Base-by-base conservation (phyloP, 805 yeast species). In the Debaryomyces maramus region DNA sequence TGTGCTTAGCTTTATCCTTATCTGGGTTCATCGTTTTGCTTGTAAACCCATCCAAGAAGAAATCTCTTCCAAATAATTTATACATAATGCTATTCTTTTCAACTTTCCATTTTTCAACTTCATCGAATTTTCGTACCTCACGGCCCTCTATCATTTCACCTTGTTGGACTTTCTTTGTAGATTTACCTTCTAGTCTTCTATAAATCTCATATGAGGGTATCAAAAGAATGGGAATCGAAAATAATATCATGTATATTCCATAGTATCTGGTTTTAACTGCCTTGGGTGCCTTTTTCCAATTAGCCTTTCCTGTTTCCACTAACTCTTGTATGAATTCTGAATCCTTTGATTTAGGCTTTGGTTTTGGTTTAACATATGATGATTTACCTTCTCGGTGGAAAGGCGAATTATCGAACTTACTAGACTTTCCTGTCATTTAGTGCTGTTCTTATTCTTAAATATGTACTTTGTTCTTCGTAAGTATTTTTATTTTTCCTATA, bases 221-320 rank as follows among this genome's bases (percentile, higher is more conserved):
- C 8, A 60, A 35, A 6, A 67, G 43, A 6, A 70, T 41, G 0
- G 75, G 75, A 10, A 70, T 61, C 18, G 72, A 63, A 26, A 66
- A 53, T 17, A 70, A 50, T 2, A 70, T 58, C 50, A 65, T 45
- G 45, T 56, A 67, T 6, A 70, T 53, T 6, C 73, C 74, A 23
- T 59, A 54, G 47, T 67, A 68, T 28, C 71, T 44, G 9, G 51
- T 55, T 43, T 56, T 64, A 15, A 70, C 54, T 31, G 60, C 72
- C 36, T 51, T 47, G 2, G 73, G 72, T 0, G 74, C 74, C 45
- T 61, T 65, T 37, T 67, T 67, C 75, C 75, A 70, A 50, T 69
- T 59, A 4, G 70, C 68, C 39, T 53, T 50, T 7, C 74, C 75
- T 0, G 73, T 67, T 32, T 63, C 63, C 5, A 58, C 62, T 42